Evolutionary conservation across 2,329 filamentous ascomycete genomes (phyloP).

Genomic region (Sphaerulina musiva): DNA sequence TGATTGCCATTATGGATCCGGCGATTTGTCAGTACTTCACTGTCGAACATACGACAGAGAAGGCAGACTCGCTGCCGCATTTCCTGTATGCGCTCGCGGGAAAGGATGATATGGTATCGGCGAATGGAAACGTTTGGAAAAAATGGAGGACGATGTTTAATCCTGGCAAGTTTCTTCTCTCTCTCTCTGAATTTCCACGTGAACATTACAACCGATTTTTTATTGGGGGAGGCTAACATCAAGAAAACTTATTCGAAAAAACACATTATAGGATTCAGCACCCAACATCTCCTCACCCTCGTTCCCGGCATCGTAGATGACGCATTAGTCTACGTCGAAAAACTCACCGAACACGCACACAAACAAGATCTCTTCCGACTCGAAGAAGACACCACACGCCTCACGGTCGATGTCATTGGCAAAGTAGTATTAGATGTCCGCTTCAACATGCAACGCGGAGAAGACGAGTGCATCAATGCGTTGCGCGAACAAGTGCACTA

Average conservation of each 20-base stretch:
- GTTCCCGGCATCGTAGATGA: conserved; percentile 37
- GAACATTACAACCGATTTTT: neutral
- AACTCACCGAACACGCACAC: conserved; percentile 34
- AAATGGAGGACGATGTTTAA: conserved; percentile 41
- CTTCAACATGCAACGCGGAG: conserved; percentile 33
- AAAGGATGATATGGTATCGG: conserved; percentile 28
- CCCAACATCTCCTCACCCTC: conserved; percentile 36
- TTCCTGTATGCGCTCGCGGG: conserved; percentile 20
- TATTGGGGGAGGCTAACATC: neutral
- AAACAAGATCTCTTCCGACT: conserved; percentile 36
- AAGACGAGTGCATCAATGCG: conserved; percentile 35
- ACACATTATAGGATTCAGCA: conserved; percentile 30
- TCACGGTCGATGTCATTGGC: conserved; percentile 41
- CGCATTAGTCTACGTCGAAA: conserved; percentile 29
- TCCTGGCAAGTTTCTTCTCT: conserved; percentile 19
- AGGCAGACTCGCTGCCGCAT: conserved; percentile 8
- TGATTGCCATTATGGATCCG: conserved; percentile 21
- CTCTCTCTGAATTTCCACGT: neutral
- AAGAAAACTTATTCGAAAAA: no score
- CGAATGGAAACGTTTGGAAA: conserved; percentile 39
- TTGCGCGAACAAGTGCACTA: conserved; percentile 33
- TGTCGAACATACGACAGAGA: conserved; percentile 13
- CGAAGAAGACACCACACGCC: conserved; percentile 36
- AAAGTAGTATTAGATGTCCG: conserved; percentile 35
- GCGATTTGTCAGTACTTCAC: conserved; percentile 20